phyloP scores from a whole-genome alignment of 495 filamentous ascomycete species.

The Hyaloscypha finlandica region DNA sequence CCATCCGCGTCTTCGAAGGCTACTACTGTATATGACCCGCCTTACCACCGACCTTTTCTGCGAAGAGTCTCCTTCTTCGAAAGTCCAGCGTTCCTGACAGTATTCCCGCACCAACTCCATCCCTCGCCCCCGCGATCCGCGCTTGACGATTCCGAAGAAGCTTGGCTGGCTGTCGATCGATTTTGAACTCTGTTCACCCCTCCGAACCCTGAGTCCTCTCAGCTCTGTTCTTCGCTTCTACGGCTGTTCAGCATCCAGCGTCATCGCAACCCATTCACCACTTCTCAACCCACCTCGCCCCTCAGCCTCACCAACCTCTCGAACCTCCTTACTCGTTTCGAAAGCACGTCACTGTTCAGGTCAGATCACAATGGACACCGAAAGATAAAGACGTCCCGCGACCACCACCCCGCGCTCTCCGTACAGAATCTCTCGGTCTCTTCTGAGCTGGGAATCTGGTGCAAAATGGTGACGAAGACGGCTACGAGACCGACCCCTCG shows the following conservation, averaged over 20 bases:
- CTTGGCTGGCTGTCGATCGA: neutral
- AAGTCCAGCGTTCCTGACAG: neutral
- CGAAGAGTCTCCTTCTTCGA: neutral
- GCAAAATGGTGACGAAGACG: conserved; percentile 39
- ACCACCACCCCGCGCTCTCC: neutral
- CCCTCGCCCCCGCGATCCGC: neutral
- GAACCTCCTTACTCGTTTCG: neutral
- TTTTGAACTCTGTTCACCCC: neutral
- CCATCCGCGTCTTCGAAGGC: neutral
- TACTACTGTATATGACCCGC: neutral
- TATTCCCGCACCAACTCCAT: neutral
- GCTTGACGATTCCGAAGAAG: neutral
- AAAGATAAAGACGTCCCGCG: conserved; percentile 1
- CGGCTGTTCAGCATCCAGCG: neutral
- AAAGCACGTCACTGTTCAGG: neutral
- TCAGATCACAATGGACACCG: neutral
- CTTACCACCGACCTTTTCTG: neutral
- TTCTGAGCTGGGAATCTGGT: neutral
- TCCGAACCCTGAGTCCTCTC: neutral
- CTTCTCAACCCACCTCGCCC: neutral
- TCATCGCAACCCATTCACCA: neutral
- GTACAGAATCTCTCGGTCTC: neutral
- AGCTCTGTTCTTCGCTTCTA: neutral
- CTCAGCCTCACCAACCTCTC: neutral
- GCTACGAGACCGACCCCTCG: conserved; percentile 42